Conservation (phyloP, 148 eudicot species). For the Chenopodium formosanum region DNA sequence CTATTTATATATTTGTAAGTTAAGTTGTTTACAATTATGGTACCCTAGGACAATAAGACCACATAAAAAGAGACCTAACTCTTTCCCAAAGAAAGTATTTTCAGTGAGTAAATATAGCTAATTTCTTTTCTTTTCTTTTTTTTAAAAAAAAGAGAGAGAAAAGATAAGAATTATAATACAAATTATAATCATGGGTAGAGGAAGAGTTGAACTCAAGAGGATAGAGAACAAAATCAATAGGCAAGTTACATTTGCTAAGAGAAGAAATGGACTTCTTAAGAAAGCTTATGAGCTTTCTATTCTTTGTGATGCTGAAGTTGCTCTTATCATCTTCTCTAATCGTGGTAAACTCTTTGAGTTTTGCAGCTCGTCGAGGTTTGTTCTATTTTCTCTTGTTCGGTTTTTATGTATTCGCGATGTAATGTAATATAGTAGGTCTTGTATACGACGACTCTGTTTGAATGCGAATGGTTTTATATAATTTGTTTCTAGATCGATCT, state of each 20-base stretch:
- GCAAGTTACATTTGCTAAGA: constrained; percentile 59
- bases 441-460: no score
- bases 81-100: constrained; percentile 30
- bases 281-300: constrained; percentile 58
- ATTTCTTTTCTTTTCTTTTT: no score
- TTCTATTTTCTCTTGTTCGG: neutral
- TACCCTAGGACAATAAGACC: constrained; percentile 13
- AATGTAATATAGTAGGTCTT: no score
- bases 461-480: no score
- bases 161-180: constrained; percentile 1
- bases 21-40: constrained; percentile 26
- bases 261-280: constrained; percentile 57
- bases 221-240: constrained; percentile 57
- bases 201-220: constrained; percentile 54
- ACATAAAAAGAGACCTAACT: constrained; percentile 37
- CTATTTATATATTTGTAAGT: constrained; percentile 19
- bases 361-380: constrained; percentile 42
- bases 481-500: no score
- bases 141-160: neutral
- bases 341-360: constrained; percentile 54
- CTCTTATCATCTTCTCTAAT: constrained; percentile 55
- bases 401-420: no score
- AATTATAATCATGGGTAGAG: constrained; percentile 46
- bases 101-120: neutral
- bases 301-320: constrained; percentile 57